Percentiles rank a stretch among this genome's conserved stretches.
Conservation (phyloP, 1,139 yeast genomes). For the Kurtzmaniella quercitrusa region DNA sequence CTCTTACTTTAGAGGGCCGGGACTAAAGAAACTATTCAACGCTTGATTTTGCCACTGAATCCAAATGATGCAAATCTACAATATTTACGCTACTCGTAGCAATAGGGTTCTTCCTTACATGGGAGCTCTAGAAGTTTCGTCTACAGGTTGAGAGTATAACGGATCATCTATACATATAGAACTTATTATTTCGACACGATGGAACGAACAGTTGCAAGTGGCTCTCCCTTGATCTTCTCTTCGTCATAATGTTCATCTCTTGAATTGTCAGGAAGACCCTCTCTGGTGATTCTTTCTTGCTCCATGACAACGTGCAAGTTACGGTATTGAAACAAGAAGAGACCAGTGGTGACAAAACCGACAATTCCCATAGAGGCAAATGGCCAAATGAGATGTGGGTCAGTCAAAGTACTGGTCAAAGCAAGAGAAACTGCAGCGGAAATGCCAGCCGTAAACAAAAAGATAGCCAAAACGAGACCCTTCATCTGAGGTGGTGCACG, state of each 20-base stretch:
- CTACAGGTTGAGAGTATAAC: no score
- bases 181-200: not conserved
- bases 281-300: conserved; percentile 30
- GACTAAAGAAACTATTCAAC: no score
- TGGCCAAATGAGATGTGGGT: conserved; percentile 54
- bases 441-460: conserved; percentile 56
- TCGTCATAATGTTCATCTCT: no score
- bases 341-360: conserved; percentile 38
- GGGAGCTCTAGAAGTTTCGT: no score
- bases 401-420: conserved; percentile 48
- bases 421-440: conserved; percentile 59
- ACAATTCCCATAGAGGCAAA: conserved; percentile 49
- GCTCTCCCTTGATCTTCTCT: not conserved
- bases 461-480: conserved; percentile 64
- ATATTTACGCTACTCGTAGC: no score
- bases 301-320: conserved; percentile 52
- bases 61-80: no score
- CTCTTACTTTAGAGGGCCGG: no score
- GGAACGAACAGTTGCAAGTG: not conserved
- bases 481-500: conserved; percentile 66
- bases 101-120: no score
- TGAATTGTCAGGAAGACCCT: conserved; percentile 8
- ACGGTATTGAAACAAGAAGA: conserved; percentile 46
- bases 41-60: no score
- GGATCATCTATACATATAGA: not conserved